Evolutionary conservation across 345 rosid species (phyloP), one percentile per base, ranked within the genome.

Genomic region (Hibiscus mutabilis): DNA sequence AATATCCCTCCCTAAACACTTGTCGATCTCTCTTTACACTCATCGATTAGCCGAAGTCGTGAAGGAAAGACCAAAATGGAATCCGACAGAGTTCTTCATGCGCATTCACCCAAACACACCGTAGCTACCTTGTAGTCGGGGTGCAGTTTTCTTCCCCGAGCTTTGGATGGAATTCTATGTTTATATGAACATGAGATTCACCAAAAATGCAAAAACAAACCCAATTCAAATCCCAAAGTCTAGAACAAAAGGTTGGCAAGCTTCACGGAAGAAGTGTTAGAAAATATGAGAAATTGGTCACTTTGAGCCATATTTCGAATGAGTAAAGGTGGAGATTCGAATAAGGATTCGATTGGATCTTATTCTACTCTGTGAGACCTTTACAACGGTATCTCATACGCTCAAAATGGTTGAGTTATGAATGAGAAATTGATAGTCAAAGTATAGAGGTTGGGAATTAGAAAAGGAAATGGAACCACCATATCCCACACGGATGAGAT

Each of bases 61-160:
- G 13, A 95, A 90, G 80, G 97, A 95, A 56, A 84, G 99, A 79
- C 99, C 97, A 0, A 92, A 85, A 73, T 95, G 97, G 97, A 92
- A 86, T 63, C 84, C 97, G 40, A 89, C 97, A 0, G 97, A 86
- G 14, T 89, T 89, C 81, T 95, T 95, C 90, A 89, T 84, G 72
- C 75, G 79, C 46, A 86, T 92, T 75, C 97, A 89, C 64, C 97
- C 97, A 0, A 82, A 95, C 84, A 95, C 96, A 13, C 99, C 99
- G 15, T 95, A 95, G 40, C 70, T 95, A 24, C 99, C 99, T 0
- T 95, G 99, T 73, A 95, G 99, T n/a, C 92, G 99, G 99, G 99
- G 99, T 5, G 92, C 99, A 0, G 89, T 95, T 16, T 95, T 95
- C 88, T 95, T 95, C 86, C 99, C 99, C 27, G 92, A 95, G 82